These are phyloP conservation scores for Westerdykella sp. DNA, from an alignment of 2,329 filamentous ascomycete species.

Conservation along the genomic window DNA sequence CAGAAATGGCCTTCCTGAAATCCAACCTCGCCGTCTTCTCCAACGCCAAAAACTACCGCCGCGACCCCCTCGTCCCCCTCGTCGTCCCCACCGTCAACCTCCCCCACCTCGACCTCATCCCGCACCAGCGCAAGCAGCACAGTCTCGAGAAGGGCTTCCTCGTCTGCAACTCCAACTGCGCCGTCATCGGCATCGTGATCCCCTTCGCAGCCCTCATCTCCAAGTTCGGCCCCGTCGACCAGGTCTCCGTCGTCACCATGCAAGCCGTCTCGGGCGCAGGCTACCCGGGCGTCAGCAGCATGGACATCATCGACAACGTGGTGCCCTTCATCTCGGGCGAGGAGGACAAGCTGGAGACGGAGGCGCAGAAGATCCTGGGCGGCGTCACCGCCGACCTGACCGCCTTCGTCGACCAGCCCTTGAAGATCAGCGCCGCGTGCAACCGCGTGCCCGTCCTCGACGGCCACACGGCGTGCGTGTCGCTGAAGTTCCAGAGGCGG, in stretches of 20 bases:
- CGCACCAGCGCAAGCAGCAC: conserved; percentile 73
- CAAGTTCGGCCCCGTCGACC: conserved; percentile 69
- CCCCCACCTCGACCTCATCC: conserved; percentile 76
- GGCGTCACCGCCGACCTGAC: conserved; percentile 63
- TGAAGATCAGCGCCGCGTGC: conserved; percentile 80
- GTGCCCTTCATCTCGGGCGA: conserved; percentile 90
- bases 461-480: conserved; percentile 92
- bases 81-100: conserved; percentile 95
- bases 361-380: conserved; percentile 92
- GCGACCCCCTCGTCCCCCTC: conserved; percentile 81
- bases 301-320: conserved; percentile 96
- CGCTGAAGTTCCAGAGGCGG: conserved; percentile 69
- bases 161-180: conserved; percentile 97
- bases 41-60: conserved; percentile 96
- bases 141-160: conserved; percentile 78
- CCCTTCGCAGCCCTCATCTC: conserved; percentile 86
- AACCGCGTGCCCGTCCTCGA: conserved; percentile 93
- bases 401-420: conserved; percentile 68
- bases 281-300: conserved; percentile 77
- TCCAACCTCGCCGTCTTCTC: conserved; percentile 89
- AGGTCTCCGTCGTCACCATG: conserved; percentile 84
- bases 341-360: conserved; percentile 92
- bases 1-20: conserved; percentile 81
- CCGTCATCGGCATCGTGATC: conserved; percentile 91
- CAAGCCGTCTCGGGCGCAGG: conserved; percentile 92